A percentile compares a stretch with the other conserved stretches of the same genome.
phyloP scores from a whole-genome alignment of 805 yeast genomes.

The Pichia heedii region DNA sequence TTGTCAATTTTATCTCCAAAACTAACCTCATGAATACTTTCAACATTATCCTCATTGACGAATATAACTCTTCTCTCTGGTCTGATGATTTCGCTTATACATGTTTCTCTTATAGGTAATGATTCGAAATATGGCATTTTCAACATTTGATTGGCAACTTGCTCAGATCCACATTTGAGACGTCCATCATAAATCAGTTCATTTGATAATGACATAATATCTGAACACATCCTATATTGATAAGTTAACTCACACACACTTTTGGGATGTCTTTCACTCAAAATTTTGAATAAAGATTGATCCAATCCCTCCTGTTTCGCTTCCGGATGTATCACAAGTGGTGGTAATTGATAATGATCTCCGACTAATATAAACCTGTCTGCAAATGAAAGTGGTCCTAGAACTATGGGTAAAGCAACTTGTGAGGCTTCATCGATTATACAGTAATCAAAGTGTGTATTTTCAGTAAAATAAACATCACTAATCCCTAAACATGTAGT shows the following conservation, averaged over 20 bases:
- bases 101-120: conserved; percentile 13
- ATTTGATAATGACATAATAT: conserved; percentile 78
- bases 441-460: conserved; percentile 74
- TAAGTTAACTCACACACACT: conserved; percentile 67
- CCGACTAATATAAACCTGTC: conserved; percentile 89
- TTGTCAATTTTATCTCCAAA: conserved; percentile 67
- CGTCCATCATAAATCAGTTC: conserved; percentile 66
- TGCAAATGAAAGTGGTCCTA: conserved; percentile 78
- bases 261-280: conserved; percentile 66
- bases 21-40: conserved; percentile 41
- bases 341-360: conserved; percentile 90
- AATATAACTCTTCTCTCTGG: conserved; percentile 60
- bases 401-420: conserved; percentile 79
- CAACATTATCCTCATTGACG: conserved; percentile 65
- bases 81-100: conserved; percentile 34
- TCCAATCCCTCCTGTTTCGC: conserved; percentile 64
- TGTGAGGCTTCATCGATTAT: conserved; percentile 97
- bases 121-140: conserved; percentile 35
- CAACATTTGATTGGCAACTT: conserved; percentile 53
- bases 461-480: conserved; percentile 48
- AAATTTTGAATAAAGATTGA: conserved; percentile 62
- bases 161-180: conserved; percentile 63
- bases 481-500: conserved; percentile 76
- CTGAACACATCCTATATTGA: conserved; percentile 91
- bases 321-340: conserved; percentile 61